Percentiles rank a stretch among this genome's conserved stretches.
Conservation (phyloP, 2,329 filamentous ascomycete genomes). For the Laburnicola sp. region DNA sequence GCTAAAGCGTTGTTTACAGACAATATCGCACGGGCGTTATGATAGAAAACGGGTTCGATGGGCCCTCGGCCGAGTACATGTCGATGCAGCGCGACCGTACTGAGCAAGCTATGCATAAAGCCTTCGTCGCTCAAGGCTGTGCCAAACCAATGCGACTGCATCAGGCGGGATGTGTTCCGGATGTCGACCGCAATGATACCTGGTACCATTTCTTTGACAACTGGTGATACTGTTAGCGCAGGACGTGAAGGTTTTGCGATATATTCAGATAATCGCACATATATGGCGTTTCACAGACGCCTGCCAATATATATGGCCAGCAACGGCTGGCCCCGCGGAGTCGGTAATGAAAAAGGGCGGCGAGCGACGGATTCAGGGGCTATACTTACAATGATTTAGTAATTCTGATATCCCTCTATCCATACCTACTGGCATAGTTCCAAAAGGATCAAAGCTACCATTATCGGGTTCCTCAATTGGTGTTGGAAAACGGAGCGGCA, state of each 20-base stretch:
- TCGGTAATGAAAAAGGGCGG: conserved; percentile 15
- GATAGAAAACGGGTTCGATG: conserved; percentile 36
- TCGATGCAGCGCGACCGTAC: conserved; percentile 40
- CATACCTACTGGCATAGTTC: conserved; percentile 32
- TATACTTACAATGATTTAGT: conserved; percentile 44
- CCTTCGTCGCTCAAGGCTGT: conserved; percentile 39
- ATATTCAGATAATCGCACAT: too few species aligned
- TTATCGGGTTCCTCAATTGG: conserved; percentile 29
- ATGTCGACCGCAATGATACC: conserved; percentile 44
- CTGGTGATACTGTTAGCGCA: conserved; percentile 29
- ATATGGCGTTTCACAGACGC: too few species aligned
- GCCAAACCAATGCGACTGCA: conserved; percentile 44
- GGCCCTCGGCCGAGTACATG: conserved; percentile 39
- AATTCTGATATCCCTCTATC: conserved; percentile 34
- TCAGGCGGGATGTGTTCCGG: conserved; percentile 38
- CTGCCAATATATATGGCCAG: not conserved
- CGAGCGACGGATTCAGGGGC: conserved; percentile 15
- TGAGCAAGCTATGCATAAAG: conserved; percentile 47
- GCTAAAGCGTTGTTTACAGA: conserved; percentile 40
- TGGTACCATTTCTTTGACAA: conserved; percentile 42
- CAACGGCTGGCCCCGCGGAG: conserved; percentile 7
- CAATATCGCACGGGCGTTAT: conserved; percentile 40
- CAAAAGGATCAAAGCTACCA: conserved; percentile 40
- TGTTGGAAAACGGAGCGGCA: conserved; percentile 23
- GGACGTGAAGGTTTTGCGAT: too few species aligned